Evolutionary conservation across 345 rosid species (phyloP).

Genomic region (Brassica nigra): DNA sequence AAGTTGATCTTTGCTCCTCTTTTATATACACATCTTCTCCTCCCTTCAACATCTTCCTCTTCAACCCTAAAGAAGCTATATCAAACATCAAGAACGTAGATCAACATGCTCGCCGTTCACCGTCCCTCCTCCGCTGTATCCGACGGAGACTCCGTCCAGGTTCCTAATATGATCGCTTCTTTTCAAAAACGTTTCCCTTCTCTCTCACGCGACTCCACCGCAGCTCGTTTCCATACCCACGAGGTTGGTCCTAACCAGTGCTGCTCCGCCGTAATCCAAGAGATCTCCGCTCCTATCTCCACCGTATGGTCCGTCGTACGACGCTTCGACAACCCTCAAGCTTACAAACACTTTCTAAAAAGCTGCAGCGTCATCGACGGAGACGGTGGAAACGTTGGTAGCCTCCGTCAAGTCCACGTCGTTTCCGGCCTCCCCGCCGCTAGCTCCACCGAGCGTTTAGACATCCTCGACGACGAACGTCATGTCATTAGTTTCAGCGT

Average conservation of each 20-base stretch:
- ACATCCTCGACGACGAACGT: conserved; percentile 68
- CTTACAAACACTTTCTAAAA: conserved; percentile 68
- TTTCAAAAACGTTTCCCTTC: conserved; percentile 48
- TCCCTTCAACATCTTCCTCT: conserved; percentile 16
- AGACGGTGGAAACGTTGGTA: conserved; percentile 60
- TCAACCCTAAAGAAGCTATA: conserved; percentile 19
- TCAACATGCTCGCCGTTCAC: conserved; percentile 35
- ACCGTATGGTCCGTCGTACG: conserved; percentile 78
- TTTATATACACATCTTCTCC: conserved; percentile 26
- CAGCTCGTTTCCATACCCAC: conserved; percentile 51
- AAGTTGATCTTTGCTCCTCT: conserved; percentile 22
- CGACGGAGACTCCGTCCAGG: conserved; percentile 23
- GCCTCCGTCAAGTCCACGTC: conserved; percentile 60
- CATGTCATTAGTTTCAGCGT: conserved; percentile 43
- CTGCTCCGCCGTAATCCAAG: conserved; percentile 63
- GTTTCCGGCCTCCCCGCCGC: conserved; percentile 71
- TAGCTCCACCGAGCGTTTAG: conserved; percentile 59
- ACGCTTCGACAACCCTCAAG: conserved; percentile 73
- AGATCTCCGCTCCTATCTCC: conserved; percentile 58
- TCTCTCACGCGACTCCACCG: conserved; percentile 34
- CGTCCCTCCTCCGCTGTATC: conserved; percentile 38
- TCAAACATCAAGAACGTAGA: background rate
- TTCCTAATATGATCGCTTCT: conserved; percentile 29
- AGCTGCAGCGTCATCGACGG: conserved; percentile 67
- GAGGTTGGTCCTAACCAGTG: conserved; percentile 58